These are phyloP conservation scores for Cyanidium caldarium DNA, from an alignment of 23 red algal genomes.

Conservation along the genomic window DNA sequence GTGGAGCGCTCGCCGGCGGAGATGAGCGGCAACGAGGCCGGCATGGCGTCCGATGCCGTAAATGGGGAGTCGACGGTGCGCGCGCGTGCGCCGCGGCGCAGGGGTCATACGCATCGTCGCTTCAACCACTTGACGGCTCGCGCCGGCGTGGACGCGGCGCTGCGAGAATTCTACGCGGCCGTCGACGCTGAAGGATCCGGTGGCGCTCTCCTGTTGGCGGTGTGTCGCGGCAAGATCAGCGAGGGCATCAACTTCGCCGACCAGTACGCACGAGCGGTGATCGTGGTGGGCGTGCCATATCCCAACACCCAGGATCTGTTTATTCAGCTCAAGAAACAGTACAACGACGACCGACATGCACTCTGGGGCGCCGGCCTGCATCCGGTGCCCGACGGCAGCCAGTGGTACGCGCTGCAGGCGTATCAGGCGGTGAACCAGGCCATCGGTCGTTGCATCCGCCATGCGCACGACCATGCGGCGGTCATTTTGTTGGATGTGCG, in stretches of 20 bases:
- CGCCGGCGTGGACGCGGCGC: not conserved
- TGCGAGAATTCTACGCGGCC: constrained; percentile 11
- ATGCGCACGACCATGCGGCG: constrained; percentile 60
- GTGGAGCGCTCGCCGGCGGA: constrained; percentile 12
- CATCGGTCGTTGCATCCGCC: constrained; percentile 49
- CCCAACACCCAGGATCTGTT: constrained; percentile 35
- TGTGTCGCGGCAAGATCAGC: constrained; percentile 78
- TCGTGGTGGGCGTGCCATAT: constrained; percentile 66
- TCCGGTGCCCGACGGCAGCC: not conserved
- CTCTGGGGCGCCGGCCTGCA: not conserved
- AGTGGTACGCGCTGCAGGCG: constrained; percentile 80
- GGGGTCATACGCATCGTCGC: no score
- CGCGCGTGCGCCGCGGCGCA: no score
- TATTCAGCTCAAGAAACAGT: constrained; percentile 42
- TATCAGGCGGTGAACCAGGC: constrained; percentile 76
- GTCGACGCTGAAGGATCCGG: constrained; percentile 1
- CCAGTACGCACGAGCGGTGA: constrained; percentile 38
- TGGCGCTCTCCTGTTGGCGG: constrained; percentile 50
- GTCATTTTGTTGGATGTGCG: constrained; percentile 52
- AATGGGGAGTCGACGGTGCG: no score
- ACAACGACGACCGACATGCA: constrained; percentile 34
- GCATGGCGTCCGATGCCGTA: no score
- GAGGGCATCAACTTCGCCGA: constrained; percentile 80
- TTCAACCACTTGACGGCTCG: no score
- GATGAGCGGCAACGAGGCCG: no score